Conservation (phyloP, 2,329 filamentous ascomycete species). For the Xylaria hypoxylon region DNA sequence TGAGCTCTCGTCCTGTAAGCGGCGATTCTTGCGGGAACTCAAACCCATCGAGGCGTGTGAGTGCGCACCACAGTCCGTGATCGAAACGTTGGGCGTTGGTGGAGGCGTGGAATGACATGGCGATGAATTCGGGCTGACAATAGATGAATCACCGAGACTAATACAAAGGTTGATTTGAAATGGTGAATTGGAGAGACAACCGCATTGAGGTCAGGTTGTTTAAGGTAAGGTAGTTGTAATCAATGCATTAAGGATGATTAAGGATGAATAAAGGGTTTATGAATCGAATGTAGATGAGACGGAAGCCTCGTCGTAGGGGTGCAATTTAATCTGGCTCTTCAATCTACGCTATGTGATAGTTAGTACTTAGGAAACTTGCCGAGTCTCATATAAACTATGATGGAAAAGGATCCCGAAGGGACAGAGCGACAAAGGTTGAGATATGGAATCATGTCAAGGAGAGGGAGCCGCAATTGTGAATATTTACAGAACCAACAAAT, state of each 20-base stretch:
- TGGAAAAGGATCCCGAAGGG: not conserved
- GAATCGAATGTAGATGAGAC: not conserved
- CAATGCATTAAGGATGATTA: not conserved
- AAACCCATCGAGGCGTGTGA: conserved; percentile 25
- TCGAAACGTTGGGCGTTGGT: not conserved
- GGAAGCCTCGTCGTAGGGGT: not conserved
- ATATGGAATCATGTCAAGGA: too few relatives aligned
- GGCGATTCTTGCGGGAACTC: conserved; percentile 14
- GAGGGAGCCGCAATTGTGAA: too few relatives aligned
- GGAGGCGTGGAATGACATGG: conserved; percentile 12
- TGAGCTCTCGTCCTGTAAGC: not conserved
- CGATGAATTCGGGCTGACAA: not conserved
- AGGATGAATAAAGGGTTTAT: not conserved
- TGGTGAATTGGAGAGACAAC: not conserved
- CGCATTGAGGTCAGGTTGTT: not conserved
- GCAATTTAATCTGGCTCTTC: not conserved
- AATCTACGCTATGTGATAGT: not conserved
- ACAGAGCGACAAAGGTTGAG: not conserved
- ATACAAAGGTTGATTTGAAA: not conserved
- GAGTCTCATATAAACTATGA: not conserved
- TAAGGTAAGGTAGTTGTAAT: not conserved
- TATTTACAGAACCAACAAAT: too few relatives aligned
- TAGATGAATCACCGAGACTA: not conserved
- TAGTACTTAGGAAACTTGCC: not conserved
- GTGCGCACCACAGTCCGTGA: conserved; percentile 12